Percentiles rank a stretch among this genome's conserved stretches.
Evolutionary conservation across 225 moss, liverwort and hornwort species (phyloP).

Genomic region (Marchantia paleacea): DNA sequence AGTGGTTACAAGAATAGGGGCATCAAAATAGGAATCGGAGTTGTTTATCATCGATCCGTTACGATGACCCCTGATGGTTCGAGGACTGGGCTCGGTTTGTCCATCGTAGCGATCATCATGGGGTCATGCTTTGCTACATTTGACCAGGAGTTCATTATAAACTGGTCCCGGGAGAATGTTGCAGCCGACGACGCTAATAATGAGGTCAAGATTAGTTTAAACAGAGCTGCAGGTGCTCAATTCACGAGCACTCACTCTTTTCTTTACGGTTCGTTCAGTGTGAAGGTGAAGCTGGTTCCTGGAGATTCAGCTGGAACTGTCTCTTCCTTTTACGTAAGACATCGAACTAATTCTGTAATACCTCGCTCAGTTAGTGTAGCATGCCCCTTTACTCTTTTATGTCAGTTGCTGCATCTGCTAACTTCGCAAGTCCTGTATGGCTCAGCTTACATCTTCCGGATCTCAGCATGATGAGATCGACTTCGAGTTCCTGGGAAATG

Average conservation of each 20-base stretch:
- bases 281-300: slow-evolving; percentile 43
- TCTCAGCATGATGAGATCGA: slow-evolving; percentile 57
- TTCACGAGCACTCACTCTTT: slow-evolving; percentile 14
- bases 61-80: no score
- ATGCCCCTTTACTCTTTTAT: not conserved
- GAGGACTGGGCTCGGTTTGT: no score
- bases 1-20: no score
- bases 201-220: no score
- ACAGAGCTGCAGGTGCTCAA: not conserved
- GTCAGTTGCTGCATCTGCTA: not conserved
- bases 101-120: no score
- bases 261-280: slow-evolving; percentile 38
- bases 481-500: slow-evolving; percentile 54
- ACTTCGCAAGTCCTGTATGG: no score
- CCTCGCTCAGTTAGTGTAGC: not conserved
- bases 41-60: no score
- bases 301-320: slow-evolving; percentile 44
- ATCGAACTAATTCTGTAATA: not conserved
- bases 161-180: no score
- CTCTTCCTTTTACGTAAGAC: slow-evolving; percentile 51
- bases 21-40: no score
- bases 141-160: no score
- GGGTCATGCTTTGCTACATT: no score
- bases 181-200: no score
- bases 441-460: not conserved